Percentiles rank a stretch among this genome's conserved stretches.
phyloP scores from a whole-genome alignment of 2,329 filamentous ascomycete species.

The Penicillium corylophilum region DNA sequence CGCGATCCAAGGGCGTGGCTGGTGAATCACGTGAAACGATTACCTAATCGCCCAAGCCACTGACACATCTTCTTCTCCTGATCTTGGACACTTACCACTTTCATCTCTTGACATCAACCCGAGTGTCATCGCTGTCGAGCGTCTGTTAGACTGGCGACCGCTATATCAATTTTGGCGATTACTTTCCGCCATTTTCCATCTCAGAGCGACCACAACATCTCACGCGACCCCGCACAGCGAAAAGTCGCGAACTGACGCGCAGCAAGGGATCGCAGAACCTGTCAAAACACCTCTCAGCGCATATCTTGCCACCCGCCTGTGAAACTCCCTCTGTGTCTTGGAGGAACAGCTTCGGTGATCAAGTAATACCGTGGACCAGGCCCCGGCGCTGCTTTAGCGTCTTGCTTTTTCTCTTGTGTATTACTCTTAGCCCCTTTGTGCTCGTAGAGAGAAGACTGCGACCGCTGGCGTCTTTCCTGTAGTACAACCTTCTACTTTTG shows the following conservation, averaged over 20 bases:
- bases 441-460: constrained; percentile 38
- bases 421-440: constrained; percentile 41
- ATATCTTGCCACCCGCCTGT: constrained; percentile 14
- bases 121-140: constrained; percentile 1
- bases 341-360: constrained; percentile 24
- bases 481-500: constrained; percentile 39
- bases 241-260: constrained; percentile 27
- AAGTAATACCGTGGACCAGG: constrained; percentile 37
- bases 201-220: constrained; percentile 4
- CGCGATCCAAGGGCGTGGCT: constrained; percentile 5
- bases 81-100: background rate
- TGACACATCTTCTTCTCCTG: constrained; percentile 7
- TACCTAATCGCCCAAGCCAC: constrained; percentile 6
- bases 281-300: constrained; percentile 16
- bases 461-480: constrained; percentile 33
- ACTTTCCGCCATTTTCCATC: background rate
- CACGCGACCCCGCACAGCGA: constrained; percentile 33
- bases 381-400: constrained; percentile 31
- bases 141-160: background rate
- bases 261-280: constrained; percentile 24
- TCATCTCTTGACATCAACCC: background rate
- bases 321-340: constrained; percentile 16
- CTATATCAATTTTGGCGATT: background rate
- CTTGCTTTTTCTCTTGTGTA: constrained; percentile 40
- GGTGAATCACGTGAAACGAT: constrained; percentile 2